Conservation (phyloP, 257 asterid genomes). For the Datura wrightii region DNA sequence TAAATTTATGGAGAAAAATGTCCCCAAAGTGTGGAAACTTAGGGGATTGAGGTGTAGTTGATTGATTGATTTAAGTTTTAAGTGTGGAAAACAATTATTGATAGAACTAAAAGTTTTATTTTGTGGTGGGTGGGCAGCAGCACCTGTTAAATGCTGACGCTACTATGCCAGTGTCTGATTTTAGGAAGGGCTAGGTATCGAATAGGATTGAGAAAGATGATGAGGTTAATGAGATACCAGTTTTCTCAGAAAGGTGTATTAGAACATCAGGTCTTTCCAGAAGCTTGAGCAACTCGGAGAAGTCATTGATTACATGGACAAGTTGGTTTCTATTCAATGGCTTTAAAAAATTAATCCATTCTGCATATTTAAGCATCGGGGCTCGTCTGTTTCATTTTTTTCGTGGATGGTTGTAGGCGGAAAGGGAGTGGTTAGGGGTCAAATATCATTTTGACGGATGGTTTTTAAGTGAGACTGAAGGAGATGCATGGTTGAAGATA, state of each 20-base stretch:
- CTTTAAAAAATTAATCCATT: background rate
- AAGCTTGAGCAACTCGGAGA: background rate
- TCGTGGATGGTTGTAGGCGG: background rate
- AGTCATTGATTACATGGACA: background rate
- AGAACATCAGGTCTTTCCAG: background rate
- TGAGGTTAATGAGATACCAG: background rate
- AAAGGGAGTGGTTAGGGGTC: background rate
- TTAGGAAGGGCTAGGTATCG: background rate
- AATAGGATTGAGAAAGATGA: constrained; percentile 16
- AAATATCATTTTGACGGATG: background rate
- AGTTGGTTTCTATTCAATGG: background rate
- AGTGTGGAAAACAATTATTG: background rate
- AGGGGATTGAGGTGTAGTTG: constrained; percentile 4
- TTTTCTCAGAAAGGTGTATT: background rate
- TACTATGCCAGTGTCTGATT: background rate
- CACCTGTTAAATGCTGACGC: background rate
- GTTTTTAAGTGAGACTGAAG: background rate
- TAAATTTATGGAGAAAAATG: background rate
- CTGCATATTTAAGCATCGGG: background rate
- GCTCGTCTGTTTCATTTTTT: background rate
- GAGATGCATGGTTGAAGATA: background rate
- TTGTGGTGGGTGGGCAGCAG: background rate
- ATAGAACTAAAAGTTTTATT: background rate
- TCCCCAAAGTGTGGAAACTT: background rate
- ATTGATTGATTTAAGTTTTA: background rate